A percentile compares a stretch with the other conserved stretches of the same genome.
Conservation (phyloP, 2,329 filamentous ascomycete species). For the Penicillium hordei region DNA sequence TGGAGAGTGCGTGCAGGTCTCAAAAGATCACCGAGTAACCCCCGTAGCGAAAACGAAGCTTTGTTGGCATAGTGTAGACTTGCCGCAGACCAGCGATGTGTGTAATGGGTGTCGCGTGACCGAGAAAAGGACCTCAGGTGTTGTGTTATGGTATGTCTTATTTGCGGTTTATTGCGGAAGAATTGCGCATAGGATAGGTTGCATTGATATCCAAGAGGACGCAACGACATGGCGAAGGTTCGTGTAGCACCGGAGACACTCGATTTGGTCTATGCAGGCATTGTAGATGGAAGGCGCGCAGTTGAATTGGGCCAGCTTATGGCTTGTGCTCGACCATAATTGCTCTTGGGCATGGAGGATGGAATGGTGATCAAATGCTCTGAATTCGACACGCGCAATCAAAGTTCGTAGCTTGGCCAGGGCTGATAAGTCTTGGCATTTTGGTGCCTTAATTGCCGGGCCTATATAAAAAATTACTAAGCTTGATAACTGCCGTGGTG, state of each 20-base stretch:
- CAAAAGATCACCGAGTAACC: neutral
- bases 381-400: neutral
- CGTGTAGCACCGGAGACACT: neutral
- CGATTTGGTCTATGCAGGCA: conserved; percentile 4
- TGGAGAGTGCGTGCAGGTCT: neutral
- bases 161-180: neutral
- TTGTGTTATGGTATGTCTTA: neutral
- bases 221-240: conserved; percentile 7
- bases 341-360: neutral
- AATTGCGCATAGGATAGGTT: neutral
- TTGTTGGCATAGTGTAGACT: neutral
- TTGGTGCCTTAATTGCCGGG: neutral
- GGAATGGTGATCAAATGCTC: neutral
- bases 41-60: neutral
- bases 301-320: neutral
- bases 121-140: neutral
- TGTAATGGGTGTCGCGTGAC: neutral
- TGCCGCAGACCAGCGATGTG: neutral
- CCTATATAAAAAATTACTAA: neutral
- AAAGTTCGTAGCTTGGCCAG: neutral
- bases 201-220: conserved; percentile 4
- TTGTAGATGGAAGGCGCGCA: neutral
- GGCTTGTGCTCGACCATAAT: neutral
- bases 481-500: neutral
- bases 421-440: neutral